These are phyloP conservation scores for Citeromyces matritensis DNA, from an alignment of 805 yeast species.

Conservation along the genomic window DNA sequence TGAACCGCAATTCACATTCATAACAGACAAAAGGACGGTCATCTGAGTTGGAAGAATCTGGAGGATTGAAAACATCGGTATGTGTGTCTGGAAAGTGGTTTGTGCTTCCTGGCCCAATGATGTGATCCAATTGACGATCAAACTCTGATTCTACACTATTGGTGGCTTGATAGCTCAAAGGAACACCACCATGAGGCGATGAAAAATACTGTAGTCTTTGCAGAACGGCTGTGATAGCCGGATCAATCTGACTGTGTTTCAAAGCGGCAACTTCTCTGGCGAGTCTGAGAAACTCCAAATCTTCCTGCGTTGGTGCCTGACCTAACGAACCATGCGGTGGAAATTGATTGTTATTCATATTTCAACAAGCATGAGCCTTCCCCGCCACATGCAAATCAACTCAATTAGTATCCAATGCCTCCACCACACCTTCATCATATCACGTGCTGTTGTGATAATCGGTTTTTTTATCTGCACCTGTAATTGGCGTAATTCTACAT, in stretches of 20 bases:
- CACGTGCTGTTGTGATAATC: no score
- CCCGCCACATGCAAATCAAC: no score
- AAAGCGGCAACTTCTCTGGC: constrained; percentile 51
- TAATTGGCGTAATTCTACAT: no score
- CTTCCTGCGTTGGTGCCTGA: constrained; percentile 26
- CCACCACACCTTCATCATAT: no score
- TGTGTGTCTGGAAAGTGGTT: constrained; percentile 1
- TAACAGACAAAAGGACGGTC: constrained; percentile 29
- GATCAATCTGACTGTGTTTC: constrained; percentile 33
- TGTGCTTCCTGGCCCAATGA: not conserved
- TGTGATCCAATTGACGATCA: not conserved
- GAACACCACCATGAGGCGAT: constrained; percentile 43
- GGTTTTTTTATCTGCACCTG: no score
- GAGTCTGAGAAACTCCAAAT: constrained; percentile 35
- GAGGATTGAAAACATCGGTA: constrained; percentile 1
- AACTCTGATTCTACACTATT: not conserved
- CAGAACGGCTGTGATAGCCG: constrained; percentile 45
- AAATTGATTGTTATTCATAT: no score
- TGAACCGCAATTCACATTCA: constrained; percentile 47
- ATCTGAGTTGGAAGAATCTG: not conserved
- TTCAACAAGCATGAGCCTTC: no score
- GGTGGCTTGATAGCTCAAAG: constrained; percentile 4
- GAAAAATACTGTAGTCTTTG: constrained; percentile 42
- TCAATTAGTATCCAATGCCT: no score
- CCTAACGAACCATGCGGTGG: no score